Percentiles rank a stretch among this genome's conserved stretches.
Conservation (phyloP, 1,139 yeast species). For the Pichia sp. region DNA sequence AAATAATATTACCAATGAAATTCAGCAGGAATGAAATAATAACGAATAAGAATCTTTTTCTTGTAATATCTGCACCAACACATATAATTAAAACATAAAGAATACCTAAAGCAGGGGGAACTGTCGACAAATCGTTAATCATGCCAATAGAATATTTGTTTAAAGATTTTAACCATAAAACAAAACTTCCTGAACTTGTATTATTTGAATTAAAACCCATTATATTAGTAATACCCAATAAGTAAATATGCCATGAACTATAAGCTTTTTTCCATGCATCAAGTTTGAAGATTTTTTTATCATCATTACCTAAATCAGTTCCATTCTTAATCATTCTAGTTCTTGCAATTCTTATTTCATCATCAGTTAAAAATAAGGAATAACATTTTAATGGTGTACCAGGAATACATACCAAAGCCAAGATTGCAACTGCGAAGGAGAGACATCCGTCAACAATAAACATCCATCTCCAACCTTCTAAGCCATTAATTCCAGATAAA, state of each 20-base stretch:
- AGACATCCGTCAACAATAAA: conserved; percentile 57
- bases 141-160: conserved; percentile 35
- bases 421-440: conserved; percentile 51
- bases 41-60: conserved; percentile 41
- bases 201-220: conserved; percentile 39
- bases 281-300: conserved; percentile 23
- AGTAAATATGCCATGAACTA: conserved; percentile 49
- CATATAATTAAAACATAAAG: conserved; percentile 42
- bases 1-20: conserved; percentile 33
- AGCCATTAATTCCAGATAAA: conserved; percentile 36
- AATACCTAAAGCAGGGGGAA: conserved; percentile 49
- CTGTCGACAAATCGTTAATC: conserved; percentile 38
- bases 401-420: conserved; percentile 57
- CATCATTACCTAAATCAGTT: conserved; percentile 31
- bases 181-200: conserved; percentile 46
- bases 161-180: conserved; percentile 47
- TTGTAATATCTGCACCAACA: conserved; percentile 43
- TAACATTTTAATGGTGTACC: conserved; percentile 61
- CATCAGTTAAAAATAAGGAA: conserved; percentile 43
- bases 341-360: conserved; percentile 58
- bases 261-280: conserved; percentile 42
- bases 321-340: conserved; percentile 43
- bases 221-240: conserved; percentile 37
- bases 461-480: conserved; percentile 67
- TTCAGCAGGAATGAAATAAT: conserved; percentile 37